Base-by-base conservation (phyloP, 192 early-diverging fungal genomes). In the Backusella morwellensis region DNA sequence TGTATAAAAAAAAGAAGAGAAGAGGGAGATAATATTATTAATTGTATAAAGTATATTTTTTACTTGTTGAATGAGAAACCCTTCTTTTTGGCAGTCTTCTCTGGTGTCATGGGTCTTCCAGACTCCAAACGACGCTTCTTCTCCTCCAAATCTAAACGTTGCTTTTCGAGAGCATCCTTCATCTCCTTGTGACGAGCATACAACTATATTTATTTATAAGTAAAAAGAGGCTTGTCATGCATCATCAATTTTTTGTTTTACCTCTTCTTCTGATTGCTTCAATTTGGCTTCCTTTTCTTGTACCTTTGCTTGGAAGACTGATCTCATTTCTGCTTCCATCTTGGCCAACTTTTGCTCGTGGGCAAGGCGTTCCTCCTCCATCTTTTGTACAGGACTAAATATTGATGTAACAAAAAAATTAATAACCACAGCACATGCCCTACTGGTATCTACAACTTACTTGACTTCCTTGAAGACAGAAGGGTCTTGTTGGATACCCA, bases 321-420 rank as follows among this genome's bases (percentile, higher is more conserved):
- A 89, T 83, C 96, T 95, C 98, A 99, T 99, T 85, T 99, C 98
- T 40, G 92, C 90, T 85, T 99, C 97, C 98, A 99, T 98, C 90
- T 98, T 98, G 70, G 93, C 91, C 90, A 99, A 90, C 87, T 98
- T 98, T 78, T 90, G 91, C 85, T 99, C 97, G 77, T 99, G 98
- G 36, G 95, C 87, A 29, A 90, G 83, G 70, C 92, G 92, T 87
- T 99, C 97, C 83, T 97, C 95, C 79, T 98, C 97, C 75, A 97
- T 86, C 86, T 98, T 92, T 67, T 86, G 82, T 15, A 90, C 84
- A 59, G 82, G 82, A 42, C 73, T 75, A 75, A 26, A 71, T 15
- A 11, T 40, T 40, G 38, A 29, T 26, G 6, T 7, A 35, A 50
- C 26, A 34, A 54, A 29, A 29, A 21, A 41, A 77, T 34, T 9